Evolutionary conservation across 768 basidiomycete genomes (phyloP).

Genomic region (Suillus bovinus): DNA sequence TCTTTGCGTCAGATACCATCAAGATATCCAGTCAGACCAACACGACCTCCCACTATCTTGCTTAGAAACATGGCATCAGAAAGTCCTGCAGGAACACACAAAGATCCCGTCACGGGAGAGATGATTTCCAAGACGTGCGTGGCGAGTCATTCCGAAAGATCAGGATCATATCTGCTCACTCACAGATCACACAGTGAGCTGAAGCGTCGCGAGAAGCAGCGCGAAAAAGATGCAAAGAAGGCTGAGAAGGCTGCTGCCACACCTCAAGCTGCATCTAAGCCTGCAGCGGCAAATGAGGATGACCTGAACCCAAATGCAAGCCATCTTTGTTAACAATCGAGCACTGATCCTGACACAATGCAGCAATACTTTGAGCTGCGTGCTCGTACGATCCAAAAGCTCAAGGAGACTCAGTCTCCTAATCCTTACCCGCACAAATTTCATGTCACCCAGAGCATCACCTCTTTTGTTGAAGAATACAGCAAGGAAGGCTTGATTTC

Average conservation of each 20-base stretch:
- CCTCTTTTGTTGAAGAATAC: constrained; percentile 71
- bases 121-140: constrained; percentile 95
- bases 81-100: constrained; percentile 39
- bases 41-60: neutral
- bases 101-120: constrained; percentile 91
- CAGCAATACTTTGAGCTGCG: constrained; percentile 98
- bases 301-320: constrained; percentile 91
- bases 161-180: constrained; percentile 24
- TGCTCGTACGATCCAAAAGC: constrained; percentile 81
- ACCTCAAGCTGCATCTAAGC: constrained; percentile 41
- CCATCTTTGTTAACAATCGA: constrained; percentile 14
- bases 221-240: constrained; percentile 72
- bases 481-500: constrained; percentile 70
- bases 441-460: constrained; percentile 77
- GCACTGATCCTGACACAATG: neutral
- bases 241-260: constrained; percentile 68
- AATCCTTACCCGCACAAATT: constrained; percentile 99
- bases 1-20: constrained; percentile 8
- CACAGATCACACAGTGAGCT: constrained; percentile 64
- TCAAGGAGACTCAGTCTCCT: constrained; percentile 82
- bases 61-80: constrained; percentile 41
- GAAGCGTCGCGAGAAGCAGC: constrained; percentile 89
- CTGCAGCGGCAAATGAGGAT: constrained; percentile 58
- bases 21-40: constrained; percentile 3
- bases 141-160: constrained; percentile 10